Conservation (phyloP, 306 rosid species). For the Trichosanthes truncata region DNA sequence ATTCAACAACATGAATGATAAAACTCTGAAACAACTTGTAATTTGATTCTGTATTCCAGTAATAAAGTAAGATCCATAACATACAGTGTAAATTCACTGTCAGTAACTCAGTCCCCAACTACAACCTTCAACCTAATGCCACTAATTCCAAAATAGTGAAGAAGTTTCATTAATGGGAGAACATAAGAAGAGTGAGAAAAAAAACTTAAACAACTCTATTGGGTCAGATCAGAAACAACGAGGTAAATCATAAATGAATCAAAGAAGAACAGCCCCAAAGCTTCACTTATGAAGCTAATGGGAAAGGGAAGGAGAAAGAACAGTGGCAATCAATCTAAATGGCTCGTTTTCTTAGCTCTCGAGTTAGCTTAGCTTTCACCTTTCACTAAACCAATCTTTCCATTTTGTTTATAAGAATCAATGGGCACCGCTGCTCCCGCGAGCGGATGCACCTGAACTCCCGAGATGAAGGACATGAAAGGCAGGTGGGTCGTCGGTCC, state of each 20-base stretch:
- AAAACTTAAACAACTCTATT: not conserved
- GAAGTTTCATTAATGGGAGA: not conserved
- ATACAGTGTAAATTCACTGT: not conserved
- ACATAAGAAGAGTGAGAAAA: not conserved
- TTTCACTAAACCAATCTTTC: not conserved
- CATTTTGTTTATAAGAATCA: conserved; percentile 30
- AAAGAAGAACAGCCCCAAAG: not conserved
- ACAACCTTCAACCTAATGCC: not conserved
- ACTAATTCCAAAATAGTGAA: not conserved
- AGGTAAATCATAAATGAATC: not conserved
- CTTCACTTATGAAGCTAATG: not conserved
- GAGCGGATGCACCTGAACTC: conserved; percentile 45
- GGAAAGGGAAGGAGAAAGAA: not conserved
- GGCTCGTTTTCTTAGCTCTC: not conserved
- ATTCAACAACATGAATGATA: too few species aligned
- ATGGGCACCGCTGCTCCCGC: conserved; percentile 70
- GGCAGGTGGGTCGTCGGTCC: conserved; percentile 35
- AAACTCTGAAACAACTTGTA: not conserved
- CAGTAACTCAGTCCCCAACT: not conserved
- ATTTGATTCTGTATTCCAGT: not conserved
- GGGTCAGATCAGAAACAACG: conserved; percentile 3
- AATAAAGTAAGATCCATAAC: not conserved
- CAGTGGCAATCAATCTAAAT: not conserved
- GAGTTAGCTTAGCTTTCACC: not conserved
- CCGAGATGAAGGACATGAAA: conserved; percentile 43